Evolutionary conservation across 495 filamentous ascomycete genomes (phyloP).

Genomic region (Podospora bellae-mahoneyi): DNA sequence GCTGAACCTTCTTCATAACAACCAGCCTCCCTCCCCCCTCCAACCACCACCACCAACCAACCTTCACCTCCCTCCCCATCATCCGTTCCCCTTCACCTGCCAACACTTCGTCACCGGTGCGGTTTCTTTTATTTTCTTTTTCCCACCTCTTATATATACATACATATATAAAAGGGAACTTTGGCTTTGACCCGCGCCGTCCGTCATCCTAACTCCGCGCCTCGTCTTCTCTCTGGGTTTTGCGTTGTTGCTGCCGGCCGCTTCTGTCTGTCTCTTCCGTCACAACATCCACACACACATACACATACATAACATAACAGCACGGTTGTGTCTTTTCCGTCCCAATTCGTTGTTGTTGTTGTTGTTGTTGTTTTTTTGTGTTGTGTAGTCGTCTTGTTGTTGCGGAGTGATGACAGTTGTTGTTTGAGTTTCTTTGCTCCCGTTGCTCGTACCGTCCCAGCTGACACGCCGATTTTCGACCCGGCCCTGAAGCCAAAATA

Average conservation of each 20-base stretch:
- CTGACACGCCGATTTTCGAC: neutral
- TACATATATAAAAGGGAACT: too few relatives aligned
- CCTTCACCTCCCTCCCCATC: slow-evolving; percentile 7
- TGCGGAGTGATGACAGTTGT: slow-evolving; percentile 16
- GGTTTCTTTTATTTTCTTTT: too few relatives aligned
- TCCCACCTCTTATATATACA: too few relatives aligned
- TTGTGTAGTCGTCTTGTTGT: too few relatives aligned
- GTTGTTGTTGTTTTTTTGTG: too few relatives aligned
- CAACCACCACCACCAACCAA: too few relatives aligned
- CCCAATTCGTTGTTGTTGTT: slow-evolving; percentile 22
- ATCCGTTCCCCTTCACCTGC: neutral
- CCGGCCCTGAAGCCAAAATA: too few relatives aligned
- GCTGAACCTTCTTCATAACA: slow-evolving; percentile 22
- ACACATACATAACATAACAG: neutral
- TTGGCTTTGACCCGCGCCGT: slow-evolving; percentile 10
- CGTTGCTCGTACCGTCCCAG: neutral
- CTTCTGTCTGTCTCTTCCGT: too few relatives aligned
- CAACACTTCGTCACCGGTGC: too few relatives aligned
- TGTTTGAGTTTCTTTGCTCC: slow-evolving; percentile 7
- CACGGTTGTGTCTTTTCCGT: slow-evolving; percentile 9
- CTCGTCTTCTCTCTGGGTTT: neutral
- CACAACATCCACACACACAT: too few relatives aligned
- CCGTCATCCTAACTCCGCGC: slow-evolving; percentile 20
- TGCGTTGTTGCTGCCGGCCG: too few relatives aligned
- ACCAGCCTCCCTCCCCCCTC: slow-evolving; percentile 6